Conservation (phyloP, 148 eudicot species). For the Beta vulgaris region DNA sequence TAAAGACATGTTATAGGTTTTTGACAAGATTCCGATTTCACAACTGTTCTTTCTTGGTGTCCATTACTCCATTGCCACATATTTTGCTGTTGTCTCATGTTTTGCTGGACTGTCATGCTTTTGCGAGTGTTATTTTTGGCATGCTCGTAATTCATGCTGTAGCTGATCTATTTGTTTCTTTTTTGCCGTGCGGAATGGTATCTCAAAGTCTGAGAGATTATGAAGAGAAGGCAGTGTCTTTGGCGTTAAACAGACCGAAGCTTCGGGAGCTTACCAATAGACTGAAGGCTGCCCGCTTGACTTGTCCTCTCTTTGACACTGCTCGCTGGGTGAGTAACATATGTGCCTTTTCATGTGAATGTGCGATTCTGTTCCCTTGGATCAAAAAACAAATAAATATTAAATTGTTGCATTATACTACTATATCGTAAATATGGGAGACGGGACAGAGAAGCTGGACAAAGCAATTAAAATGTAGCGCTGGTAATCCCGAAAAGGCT, state of each 20-base stretch:
- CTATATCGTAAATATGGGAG: neutral
- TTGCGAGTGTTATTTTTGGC: neutral
- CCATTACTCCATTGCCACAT: neutral
- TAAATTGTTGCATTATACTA: neutral
- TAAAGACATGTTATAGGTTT: too few species aligned
- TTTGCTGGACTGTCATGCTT: neutral
- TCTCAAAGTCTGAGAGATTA: conserved; percentile 68
- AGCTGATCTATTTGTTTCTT: conserved; percentile 21
- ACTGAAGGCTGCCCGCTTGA: conserved; percentile 79
- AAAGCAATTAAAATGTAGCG: neutral
- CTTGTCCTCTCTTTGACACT: conserved; percentile 92
- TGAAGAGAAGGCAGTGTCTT: conserved; percentile 78
- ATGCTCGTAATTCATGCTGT: neutral
- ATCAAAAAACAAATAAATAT: neutral
- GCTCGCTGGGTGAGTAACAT: conserved; percentile 81
- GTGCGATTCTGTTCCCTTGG: neutral
- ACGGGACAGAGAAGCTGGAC: neutral
- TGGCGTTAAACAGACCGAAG: conserved; percentile 69
- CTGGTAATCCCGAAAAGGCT: too few species aligned
- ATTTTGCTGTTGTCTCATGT: neutral
- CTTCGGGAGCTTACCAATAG: conserved; percentile 68
- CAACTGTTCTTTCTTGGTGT: neutral
- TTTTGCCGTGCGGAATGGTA: conserved; percentile 11
- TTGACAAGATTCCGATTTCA: too few species aligned
- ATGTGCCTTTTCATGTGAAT: neutral